Conservation (phyloP, 164 flowering plant genomes). For the Cinnamomum chago region DNA sequence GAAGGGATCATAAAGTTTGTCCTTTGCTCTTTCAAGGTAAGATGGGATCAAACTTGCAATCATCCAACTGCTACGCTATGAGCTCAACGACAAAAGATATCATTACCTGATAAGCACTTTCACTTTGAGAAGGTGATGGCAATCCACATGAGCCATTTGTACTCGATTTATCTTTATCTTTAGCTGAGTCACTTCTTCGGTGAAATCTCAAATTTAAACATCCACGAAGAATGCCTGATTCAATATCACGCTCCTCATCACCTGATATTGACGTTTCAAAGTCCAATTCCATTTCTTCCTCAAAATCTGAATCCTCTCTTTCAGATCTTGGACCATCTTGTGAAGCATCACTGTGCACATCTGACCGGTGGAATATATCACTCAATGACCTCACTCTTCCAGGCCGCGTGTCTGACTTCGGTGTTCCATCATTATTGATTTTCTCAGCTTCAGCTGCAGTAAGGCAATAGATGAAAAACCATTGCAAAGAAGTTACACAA, state of each 20-base stretch:
- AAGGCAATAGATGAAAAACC: background rate
- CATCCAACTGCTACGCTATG: background rate
- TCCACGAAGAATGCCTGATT: conserved; percentile 57
- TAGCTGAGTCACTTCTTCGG: conserved; percentile 45
- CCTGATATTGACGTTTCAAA: conserved; percentile 77
- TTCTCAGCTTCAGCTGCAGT: conserved; percentile 64
- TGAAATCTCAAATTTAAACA: conserved; percentile 75
- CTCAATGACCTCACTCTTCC: conserved; percentile 57
- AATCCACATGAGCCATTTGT: conserved; percentile 64
- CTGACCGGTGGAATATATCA: conserved; percentile 69
- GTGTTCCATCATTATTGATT: conserved; percentile 38
- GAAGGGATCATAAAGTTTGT: too few relatives aligned
- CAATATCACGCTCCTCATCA: conserved; percentile 67
- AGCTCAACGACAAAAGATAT: background rate
- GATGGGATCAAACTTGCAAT: too few relatives aligned
- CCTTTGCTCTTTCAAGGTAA: too few relatives aligned
- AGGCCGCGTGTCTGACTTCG: conserved; percentile 43
- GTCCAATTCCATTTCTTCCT: conserved; percentile 85
- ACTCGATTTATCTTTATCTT: conserved; percentile 42
- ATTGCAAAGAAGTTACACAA: background rate
- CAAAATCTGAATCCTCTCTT: conserved; percentile 91
- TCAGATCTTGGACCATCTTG: conserved; percentile 81
- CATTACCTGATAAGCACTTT: conserved; percentile 57
- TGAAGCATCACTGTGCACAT: conserved; percentile 70
- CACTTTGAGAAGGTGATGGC: conserved; percentile 52